Evolutionary conservation across 1,139 yeast species (phyloP).

Genomic region (Geotrichum reessii): DNA sequence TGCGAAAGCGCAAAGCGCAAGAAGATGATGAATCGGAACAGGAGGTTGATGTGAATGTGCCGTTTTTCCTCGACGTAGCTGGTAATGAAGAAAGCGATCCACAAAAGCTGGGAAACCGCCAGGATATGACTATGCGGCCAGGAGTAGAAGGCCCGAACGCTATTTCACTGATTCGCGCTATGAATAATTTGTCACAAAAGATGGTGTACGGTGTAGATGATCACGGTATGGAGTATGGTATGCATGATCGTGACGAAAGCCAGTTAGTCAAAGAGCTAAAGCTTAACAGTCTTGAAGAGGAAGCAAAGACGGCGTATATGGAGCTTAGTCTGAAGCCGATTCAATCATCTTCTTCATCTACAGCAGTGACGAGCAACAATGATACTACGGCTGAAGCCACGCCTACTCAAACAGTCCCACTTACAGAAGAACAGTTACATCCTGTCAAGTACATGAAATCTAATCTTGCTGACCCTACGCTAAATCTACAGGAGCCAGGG

Average conservation of each 20-base stretch:
- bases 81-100: slow-evolving; percentile 83
- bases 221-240: slow-evolving; percentile 1
- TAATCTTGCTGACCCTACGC: slow-evolving; percentile 20
- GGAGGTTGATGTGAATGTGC: slow-evolving; percentile 25
- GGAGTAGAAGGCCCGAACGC: slow-evolving; percentile 54
- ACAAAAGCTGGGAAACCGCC: slow-evolving; percentile 67
- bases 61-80: slow-evolving; percentile 54
- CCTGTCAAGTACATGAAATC: slow-evolving; percentile 23
- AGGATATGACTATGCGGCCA: slow-evolving; percentile 81
- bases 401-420: slow-evolving; percentile 6
- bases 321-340: slow-evolving; percentile 44
- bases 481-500: slow-evolving; percentile 25
- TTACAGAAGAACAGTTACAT: slow-evolving; percentile 13
- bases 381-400: background rate
- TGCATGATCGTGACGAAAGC: slow-evolving; percentile 29
- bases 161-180: slow-evolving; percentile 71
- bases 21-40: slow-evolving; percentile 35
- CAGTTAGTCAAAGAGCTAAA: slow-evolving; percentile 48
- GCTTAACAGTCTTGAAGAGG: slow-evolving; percentile 57
- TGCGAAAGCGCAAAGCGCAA: slow-evolving; percentile 39
- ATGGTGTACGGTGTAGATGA: slow-evolving; percentile 58
- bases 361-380: background rate
- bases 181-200: slow-evolving; percentile 81
- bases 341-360: background rate
- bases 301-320: slow-evolving; percentile 48